Evolutionary conservation across 1,284 basidiomycete genomes (phyloP), one percentile per base, ranked within the genome.

Genomic region (Garcileccinum viscosum): DNA sequence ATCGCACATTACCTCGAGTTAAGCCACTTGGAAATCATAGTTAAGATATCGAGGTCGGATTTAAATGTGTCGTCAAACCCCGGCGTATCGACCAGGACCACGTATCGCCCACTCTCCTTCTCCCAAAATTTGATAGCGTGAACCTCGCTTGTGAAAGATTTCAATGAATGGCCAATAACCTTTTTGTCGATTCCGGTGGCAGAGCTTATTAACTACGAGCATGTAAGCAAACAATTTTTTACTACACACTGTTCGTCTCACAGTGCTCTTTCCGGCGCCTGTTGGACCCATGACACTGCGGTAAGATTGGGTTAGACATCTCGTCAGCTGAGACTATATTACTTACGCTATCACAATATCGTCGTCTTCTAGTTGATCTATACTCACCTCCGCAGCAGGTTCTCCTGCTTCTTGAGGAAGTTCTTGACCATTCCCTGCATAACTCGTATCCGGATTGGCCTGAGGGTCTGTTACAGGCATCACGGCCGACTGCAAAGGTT

Each of bases 21-120:
- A 19, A 80, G 69, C 67, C 73, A 80, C 1, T 72, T 62, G 11
- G 73, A 72, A 35, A 79, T 73, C 62, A 70, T 66, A 6, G 42
- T 44, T 56, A 79, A 62, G 40, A 78, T 69, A 14, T 74, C 74
- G 1, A 70, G 30, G 35, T 77, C 76, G n/a, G 69, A 72, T 60
- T 68, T 74, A 5, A 30, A 53, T 0, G 66, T 71, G 47, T 68
- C 40, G 8, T 69, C 64, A 14, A 73, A 70, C 4, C 73, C 71
- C 0, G 71, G 73, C 0, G 64, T 69, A 59, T 74, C 73, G n/a
- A 74, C 63, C 32, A 74, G 44, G 8, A 72, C 67, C 0, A 74
- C 40, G 14, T 15, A 3, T 30, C 38, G 33, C 47, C 19, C 6
- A 14, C 56, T 65, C 15, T 27, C 59, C 12, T 63, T 22, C 8